A percentile compares a stretch with the other conserved stretches of the same genome.
These are phyloP conservation scores for Orbilia blumenaviensis DNA, from an alignment of 2,329 filamentous ascomycete genomes.

Conservation along the genomic window DNA sequence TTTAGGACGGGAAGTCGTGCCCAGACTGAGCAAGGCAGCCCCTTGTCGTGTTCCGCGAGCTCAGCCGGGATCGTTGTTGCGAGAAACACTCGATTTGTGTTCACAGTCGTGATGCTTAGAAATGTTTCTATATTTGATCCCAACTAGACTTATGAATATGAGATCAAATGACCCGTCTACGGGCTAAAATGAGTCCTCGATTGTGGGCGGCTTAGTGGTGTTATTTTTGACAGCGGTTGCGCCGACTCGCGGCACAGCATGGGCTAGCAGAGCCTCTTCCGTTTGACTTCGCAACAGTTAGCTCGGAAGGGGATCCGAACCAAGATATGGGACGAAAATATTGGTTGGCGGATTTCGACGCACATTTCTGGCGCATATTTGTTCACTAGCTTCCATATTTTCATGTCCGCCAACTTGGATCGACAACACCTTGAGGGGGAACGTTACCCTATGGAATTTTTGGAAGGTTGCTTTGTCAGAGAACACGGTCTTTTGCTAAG, in stretches of 20 bases:
- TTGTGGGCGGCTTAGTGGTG: background rate
- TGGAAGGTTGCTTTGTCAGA: background rate
- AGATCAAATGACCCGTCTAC: background rate
- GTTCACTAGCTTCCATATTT: background rate
- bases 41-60: background rate
- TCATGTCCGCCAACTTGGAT: no score
- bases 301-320: constrained; percentile 2
- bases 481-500: background rate
- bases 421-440: no score
- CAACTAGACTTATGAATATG: background rate
- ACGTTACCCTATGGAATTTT: background rate
- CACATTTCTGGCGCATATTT: background rate
- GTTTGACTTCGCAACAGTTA: background rate
- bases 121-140: constrained; percentile 26
- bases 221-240: constrained; percentile 40
- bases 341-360: background rate
- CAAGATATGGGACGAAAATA: background rate
- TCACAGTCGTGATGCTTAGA: background rate
- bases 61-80: background rate
- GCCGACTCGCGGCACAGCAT: constrained; percentile 15
- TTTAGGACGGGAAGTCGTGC: constrained; percentile 5
- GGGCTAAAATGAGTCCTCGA: background rate
- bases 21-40: background rate
- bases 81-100: background rate
- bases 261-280: constrained; percentile 30